Percentiles rank a stretch among this genome's conserved stretches.
Evolutionary conservation across 768 basidiomycete genomes (phyloP).

Genomic region (Pulveroboletus sp.): DNA sequence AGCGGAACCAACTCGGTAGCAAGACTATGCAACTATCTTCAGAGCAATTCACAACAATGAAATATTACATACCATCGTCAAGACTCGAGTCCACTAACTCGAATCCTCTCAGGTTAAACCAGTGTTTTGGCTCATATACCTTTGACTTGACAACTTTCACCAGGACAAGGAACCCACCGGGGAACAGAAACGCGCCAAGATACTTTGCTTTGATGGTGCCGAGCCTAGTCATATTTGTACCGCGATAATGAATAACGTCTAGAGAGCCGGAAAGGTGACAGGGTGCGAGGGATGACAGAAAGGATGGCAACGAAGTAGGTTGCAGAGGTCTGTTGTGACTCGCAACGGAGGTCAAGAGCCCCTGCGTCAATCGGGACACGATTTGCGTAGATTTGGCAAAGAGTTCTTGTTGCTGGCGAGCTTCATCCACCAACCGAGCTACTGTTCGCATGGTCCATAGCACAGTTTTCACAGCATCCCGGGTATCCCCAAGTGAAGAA

Average conservation of each 20-base stretch:
- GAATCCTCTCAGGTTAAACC: conserved; percentile 76
- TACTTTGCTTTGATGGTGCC: conserved; percentile 75
- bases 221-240: conserved; percentile 37
- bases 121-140: conserved; percentile 82
- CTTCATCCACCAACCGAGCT: conserved; percentile 77
- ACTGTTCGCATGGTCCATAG: conserved; percentile 71
- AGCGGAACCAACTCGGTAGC: conserved; percentile 76
- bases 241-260: conserved; percentile 75
- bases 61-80: conserved; percentile 65
- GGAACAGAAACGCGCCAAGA: conserved; percentile 84
- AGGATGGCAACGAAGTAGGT: conserved; percentile 45
- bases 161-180: conserved; percentile 78
- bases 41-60: conserved; percentile 1
- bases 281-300: conserved; percentile 69
- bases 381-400: conserved; percentile 64
- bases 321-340: conserved; percentile 29
- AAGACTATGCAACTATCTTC: conserved; percentile 45
- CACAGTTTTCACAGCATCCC: conserved; percentile 36
- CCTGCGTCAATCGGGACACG: conserved; percentile 54
- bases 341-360: conserved; percentile 26
- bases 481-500: background rate
- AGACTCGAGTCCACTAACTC: conserved; percentile 64
- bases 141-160: conserved; percentile 80
- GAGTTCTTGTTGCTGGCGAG: conserved; percentile 61
- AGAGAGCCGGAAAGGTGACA: conserved; percentile 81